phyloP scores from a whole-genome alignment of 2,329 filamentous ascomycete species.

The Lizonia empirigonia region DNA sequence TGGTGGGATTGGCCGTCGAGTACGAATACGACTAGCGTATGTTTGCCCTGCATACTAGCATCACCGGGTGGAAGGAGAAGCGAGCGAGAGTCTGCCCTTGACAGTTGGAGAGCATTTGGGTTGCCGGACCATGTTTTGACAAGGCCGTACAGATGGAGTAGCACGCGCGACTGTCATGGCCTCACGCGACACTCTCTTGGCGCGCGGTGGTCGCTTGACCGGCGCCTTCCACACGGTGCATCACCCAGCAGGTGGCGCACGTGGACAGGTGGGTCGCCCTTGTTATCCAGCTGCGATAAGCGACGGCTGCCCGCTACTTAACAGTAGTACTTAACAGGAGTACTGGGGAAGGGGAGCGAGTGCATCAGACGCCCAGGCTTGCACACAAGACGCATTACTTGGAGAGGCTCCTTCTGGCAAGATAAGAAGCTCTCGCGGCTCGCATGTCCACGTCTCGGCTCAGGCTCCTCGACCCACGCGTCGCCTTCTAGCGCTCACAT shows the following conservation, averaged over 20 bases:
- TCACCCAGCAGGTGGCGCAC: slow-evolving; percentile 24
- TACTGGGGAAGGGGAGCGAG: no score
- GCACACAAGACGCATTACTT: no score
- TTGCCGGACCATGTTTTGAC: background rate
- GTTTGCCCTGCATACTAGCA: slow-evolving; percentile 37
- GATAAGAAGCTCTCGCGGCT: background rate
- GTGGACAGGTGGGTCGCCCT: slow-evolving; percentile 18
- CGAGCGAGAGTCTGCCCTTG: slow-evolving; percentile 11
- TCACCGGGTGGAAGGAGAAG: slow-evolving; percentile 10
- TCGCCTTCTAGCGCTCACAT: slow-evolving; percentile 20
- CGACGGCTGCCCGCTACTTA: slow-evolving; percentile 9
- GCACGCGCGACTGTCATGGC: background rate
- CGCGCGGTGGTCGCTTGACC: slow-evolving; percentile 25
- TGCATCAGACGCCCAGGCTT: no score
- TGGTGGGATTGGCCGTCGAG: slow-evolving; percentile 24
- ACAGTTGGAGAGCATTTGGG: background rate
- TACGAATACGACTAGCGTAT: slow-evolving; percentile 16
- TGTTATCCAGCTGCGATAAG: slow-evolving; percentile 21
- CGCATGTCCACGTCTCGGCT: slow-evolving; percentile 5
- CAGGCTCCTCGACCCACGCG: slow-evolving; percentile 13
- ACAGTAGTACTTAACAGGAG: no score
- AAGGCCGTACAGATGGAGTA: background rate
- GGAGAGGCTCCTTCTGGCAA: no score
- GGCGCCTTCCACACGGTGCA: slow-evolving; percentile 15
- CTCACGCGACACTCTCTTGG: slow-evolving; percentile 21